These are phyloP conservation scores for Fraxinus excelsior DNA, from an alignment of 257 asterid species.

Conservation along the genomic window DNA sequence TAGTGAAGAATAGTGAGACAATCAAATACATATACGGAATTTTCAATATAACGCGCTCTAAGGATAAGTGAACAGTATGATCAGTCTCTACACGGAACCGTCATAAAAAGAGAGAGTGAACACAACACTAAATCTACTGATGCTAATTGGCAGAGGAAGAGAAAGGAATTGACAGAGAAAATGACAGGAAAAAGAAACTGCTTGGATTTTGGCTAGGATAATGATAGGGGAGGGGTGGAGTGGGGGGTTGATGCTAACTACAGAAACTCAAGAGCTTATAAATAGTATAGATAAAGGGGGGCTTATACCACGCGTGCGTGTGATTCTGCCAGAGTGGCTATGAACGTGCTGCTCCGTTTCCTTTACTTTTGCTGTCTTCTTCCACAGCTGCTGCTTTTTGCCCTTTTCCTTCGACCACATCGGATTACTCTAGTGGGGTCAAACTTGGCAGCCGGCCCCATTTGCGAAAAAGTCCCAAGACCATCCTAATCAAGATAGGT, in stretches of 20 bases:
- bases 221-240: neutral
- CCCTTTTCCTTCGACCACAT: neutral
- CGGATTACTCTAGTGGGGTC: neutral
- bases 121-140: neutral
- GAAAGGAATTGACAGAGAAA: neutral
- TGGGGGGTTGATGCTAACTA: neutral
- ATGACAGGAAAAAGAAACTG: neutral
- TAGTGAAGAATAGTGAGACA: neutral
- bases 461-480: neutral
- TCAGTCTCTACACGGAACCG: neutral
- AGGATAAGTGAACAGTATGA: neutral
- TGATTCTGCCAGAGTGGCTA: constrained; percentile 6
- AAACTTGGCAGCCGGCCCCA: neutral
- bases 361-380: constrained; percentile 7
- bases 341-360: neutral
- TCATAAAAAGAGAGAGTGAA: neutral
- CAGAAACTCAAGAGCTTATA: neutral
- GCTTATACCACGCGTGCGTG: constrained; percentile 2
- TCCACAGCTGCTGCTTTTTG: neutral
- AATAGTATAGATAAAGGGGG: neutral
- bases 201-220: neutral
- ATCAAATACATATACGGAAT: no score
- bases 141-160: neutral
- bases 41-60: neutral
- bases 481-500: neutral